Percentiles rank a stretch among this genome's conserved stretches.
Evolutionary conservation across 2,329 filamentous ascomycete species (phyloP).

Genomic region (Bisporella sp.): DNA sequence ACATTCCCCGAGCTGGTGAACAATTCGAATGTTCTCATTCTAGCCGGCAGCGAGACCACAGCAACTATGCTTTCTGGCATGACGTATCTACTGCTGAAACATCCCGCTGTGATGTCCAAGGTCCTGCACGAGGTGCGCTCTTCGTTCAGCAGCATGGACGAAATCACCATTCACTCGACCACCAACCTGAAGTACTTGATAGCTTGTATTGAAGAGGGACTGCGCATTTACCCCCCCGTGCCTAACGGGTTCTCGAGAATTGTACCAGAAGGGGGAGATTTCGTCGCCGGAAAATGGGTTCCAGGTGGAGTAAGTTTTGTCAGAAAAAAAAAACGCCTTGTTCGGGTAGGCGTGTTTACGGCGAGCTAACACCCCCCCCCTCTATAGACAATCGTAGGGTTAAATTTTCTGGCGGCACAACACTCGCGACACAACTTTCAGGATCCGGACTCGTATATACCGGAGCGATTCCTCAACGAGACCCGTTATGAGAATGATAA

Average conservation of each 20-base stretch:
- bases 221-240: conserved; percentile 5
- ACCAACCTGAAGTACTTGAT: conserved; percentile 2
- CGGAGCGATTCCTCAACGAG: conserved; percentile 27
- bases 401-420: background rate
- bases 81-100: conserved; percentile 20
- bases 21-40: conserved; percentile 2
- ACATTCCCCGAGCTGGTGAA: background rate
- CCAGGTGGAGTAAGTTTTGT: conserved; percentile 2
- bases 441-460: conserved; percentile 6
- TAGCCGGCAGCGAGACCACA: conserved; percentile 9
- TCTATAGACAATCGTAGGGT: conserved; percentile 5
- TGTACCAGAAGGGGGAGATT: background rate
- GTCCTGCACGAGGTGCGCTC: conserved; percentile 34
- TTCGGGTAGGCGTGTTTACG: background rate
- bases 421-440: conserved; percentile 5
- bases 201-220: conserved; percentile 2
- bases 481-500: conserved; percentile 1
- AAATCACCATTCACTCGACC: conserved; percentile 30
- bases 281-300: conserved; percentile 2
- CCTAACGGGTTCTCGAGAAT: background rate
- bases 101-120: conserved; percentile 25
- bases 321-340: background rate
- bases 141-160: conserved; percentile 28
- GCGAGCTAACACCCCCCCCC: background rate
- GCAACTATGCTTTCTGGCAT: conserved; percentile 10